Percentiles rank a stretch among this genome's conserved stretches.
These are phyloP conservation scores for Aspergillus caelatus DNA, from an alignment of 2,329 filamentous ascomycete genomes.

Conservation along the genomic window DNA sequence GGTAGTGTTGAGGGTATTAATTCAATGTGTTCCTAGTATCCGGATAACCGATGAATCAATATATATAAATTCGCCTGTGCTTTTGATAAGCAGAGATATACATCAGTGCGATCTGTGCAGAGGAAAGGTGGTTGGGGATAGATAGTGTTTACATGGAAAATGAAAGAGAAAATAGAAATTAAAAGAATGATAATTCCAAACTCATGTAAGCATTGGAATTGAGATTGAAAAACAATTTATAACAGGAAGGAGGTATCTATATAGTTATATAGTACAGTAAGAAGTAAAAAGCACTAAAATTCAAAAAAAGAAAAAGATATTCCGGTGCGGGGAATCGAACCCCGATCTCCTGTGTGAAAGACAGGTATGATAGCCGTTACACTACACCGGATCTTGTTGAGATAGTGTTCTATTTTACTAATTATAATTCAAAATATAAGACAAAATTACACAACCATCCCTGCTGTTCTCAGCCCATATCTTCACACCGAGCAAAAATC, in stretches of 20 bases:
- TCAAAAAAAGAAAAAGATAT: neutral
- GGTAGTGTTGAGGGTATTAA: neutral
- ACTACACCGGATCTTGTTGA: conserved; percentile 15
- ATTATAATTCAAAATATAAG: too few species aligned
- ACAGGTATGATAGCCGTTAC: conserved; percentile 21
- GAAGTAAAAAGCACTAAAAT: too few species aligned
- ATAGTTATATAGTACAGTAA: too few species aligned
- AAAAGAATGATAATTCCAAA: neutral
- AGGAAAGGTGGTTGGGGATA: neutral
- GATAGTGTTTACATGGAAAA: neutral
- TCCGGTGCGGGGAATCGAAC: conserved; percentile 22
- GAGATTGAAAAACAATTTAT: neutral
- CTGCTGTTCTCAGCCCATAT: too few species aligned
- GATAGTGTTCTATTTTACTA: accelerated
- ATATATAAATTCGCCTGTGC: neutral
- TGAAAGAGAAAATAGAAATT: neutral
- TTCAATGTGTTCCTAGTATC: neutral
- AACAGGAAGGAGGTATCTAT: neutral
- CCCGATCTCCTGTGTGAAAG: conserved; percentile 21
- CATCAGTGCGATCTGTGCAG: neutral
- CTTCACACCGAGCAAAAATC: neutral
- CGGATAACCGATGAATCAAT: too few species aligned
- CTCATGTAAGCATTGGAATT: neutral
- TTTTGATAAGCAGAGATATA: neutral
- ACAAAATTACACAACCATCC: neutral